phyloP scores from a whole-genome alignment of 768 basidiomycete species.

The Lentinula sp. region DNA sequence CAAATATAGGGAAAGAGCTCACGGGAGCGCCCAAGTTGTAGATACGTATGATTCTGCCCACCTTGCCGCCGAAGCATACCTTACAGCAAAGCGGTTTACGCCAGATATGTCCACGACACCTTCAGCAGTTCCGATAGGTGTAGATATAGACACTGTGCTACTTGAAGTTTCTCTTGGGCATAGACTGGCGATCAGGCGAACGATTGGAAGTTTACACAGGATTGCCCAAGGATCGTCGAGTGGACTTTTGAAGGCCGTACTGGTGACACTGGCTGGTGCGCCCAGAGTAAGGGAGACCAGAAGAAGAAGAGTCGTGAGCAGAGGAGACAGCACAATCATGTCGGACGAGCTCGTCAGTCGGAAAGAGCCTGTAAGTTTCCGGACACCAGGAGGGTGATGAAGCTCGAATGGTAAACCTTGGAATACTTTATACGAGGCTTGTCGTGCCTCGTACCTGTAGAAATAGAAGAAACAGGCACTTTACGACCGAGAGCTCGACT shows the following conservation, averaged over 20 bases:
- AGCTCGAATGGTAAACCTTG: background rate
- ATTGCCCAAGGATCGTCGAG: background rate
- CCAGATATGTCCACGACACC: constrained; percentile 45
- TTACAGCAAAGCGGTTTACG: constrained; percentile 54
- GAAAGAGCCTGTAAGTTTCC: background rate
- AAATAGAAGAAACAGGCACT: background rate
- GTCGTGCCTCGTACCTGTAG: constrained; percentile 1
- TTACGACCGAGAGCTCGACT: background rate
- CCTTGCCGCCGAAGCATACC: constrained; percentile 57
- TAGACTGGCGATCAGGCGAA: background rate
- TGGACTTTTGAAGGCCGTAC: background rate
- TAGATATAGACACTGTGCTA: constrained; percentile 22
- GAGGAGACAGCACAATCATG: background rate
- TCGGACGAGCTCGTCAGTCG: background rate
- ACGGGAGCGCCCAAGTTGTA: constrained; percentile 61
- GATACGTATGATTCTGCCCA: constrained; percentile 54
- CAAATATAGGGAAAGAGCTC: constrained; percentile 15
- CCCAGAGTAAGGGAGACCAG: background rate
- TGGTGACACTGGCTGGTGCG: background rate
- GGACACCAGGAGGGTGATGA: background rate
- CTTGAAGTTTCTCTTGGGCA: background rate
- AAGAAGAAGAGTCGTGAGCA: background rate
- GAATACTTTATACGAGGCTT: background rate
- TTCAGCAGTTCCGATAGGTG: constrained; percentile 50
- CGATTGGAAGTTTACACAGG: background rate